Evolutionary conservation across 352 stramenopile species (phyloP).

Genomic region (Phytopythium chamaehyphon): DNA sequence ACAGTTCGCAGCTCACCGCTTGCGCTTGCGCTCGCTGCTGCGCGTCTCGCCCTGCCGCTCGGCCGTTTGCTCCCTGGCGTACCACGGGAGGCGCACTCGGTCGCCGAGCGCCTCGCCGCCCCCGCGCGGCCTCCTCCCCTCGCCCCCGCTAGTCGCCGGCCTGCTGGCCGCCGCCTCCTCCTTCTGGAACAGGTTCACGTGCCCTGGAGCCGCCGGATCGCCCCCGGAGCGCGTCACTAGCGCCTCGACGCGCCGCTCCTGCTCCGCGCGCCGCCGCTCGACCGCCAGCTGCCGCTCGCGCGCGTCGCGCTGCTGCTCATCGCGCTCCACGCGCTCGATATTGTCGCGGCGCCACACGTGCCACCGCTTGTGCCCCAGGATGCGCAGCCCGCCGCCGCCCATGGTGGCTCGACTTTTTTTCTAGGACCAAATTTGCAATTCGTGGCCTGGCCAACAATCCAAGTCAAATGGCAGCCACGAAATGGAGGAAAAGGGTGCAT

Average conservation of each 20-base stretch:
- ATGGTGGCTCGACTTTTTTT: constrained; percentile 26
- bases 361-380: constrained; percentile 80
- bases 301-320: constrained; percentile 25
- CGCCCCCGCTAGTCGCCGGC: not conserved
- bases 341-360: constrained; percentile 84
- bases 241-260: constrained; percentile 36
- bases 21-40: constrained; percentile 31
- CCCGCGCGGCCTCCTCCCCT: not conserved
- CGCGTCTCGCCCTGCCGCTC: constrained; percentile 9
- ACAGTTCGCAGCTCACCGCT: constrained; percentile 21
- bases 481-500: no score
- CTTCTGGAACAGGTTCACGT: constrained; percentile 41
- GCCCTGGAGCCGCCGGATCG: not conserved
- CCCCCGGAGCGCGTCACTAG: constrained; percentile 5
- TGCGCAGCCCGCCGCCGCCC: constrained; percentile 60
- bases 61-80: constrained; percentile 20
- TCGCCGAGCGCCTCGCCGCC: constrained; percentile 25
- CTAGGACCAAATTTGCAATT: no score
- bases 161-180: constrained; percentile 14
- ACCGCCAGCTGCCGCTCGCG: constrained; percentile 18
- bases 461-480: no score
- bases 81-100: constrained; percentile 37
- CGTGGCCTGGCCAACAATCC: no score
- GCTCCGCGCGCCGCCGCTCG: no score
- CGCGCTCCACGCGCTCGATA: constrained; percentile 68